Conservation (phyloP, 2,329 filamentous ascomycete genomes). For the Grosmannia penicillata region DNA sequence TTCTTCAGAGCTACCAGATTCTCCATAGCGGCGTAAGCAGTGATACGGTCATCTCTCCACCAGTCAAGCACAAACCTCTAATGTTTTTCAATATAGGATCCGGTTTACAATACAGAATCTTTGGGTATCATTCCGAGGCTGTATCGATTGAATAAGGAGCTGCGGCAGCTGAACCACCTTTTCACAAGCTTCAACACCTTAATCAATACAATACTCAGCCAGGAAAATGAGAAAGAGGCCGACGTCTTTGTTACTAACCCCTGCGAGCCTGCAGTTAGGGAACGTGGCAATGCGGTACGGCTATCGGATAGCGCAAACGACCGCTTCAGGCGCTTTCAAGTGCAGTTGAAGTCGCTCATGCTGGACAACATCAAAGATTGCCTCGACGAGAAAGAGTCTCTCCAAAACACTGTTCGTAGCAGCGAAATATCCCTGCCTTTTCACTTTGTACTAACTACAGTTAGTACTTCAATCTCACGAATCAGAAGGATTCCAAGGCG, state of each 20-base stretch:
- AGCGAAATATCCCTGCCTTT: no score
- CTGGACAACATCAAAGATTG: slow-evolving; percentile 47
- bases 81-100: background rate
- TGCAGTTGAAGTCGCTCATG: slow-evolving; percentile 45
- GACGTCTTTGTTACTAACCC: background rate
- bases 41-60: no score
- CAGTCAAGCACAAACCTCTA: no score
- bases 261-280: slow-evolving; percentile 3
- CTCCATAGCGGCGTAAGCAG: slow-evolving; percentile 17
- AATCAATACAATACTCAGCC: slow-evolving; percentile 40
- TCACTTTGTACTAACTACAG: background rate
- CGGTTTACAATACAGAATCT: background rate
- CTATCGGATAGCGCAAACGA: slow-evolving; percentile 32
- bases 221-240: slow-evolving; percentile 17
- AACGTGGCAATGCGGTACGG: slow-evolving; percentile 13
- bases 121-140: slow-evolving; percentile 35
- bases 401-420: slow-evolving; percentile 45
- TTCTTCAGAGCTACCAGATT: slow-evolving; percentile 19
- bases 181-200: slow-evolving; percentile 46
- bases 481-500: slow-evolving; percentile 58
- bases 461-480: slow-evolving; percentile 65
- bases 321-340: slow-evolving; percentile 43
- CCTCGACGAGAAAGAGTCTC: slow-evolving; percentile 53
- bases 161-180: slow-evolving; percentile 43
- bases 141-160: slow-evolving; percentile 44